These are phyloP conservation scores for Diddensiella santjacobensis DNA, from an alignment of 805 yeast genomes.

Conservation along the genomic window DNA sequence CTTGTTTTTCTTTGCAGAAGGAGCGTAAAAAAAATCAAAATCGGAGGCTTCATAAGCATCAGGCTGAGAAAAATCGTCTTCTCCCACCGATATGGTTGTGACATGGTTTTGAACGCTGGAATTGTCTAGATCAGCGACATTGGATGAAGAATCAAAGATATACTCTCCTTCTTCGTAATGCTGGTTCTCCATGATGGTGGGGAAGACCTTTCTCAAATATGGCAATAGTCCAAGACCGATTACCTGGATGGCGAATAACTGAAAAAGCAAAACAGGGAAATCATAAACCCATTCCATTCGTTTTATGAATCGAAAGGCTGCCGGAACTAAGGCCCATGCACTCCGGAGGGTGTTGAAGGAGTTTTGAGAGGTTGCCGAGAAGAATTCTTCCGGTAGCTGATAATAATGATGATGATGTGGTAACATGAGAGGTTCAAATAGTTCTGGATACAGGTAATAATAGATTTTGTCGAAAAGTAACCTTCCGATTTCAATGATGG, in stretches of 20 bases:
- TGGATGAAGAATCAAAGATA: conserved; percentile 18
- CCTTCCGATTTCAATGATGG: conserved; percentile 22
- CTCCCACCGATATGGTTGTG: not conserved
- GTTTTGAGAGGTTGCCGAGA: conserved; percentile 4
- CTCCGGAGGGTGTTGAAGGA: conserved; percentile 22
- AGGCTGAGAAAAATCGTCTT: not conserved
- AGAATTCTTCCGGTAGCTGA: not conserved
- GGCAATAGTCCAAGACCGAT: conserved; percentile 31
- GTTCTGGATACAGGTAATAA: conserved; percentile 1
- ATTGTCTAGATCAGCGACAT: conserved; percentile 5
- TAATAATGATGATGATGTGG: conserved; percentile 5
- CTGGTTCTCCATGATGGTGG: conserved; percentile 14
- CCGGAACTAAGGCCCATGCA: conserved; percentile 23
- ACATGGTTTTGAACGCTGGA: not conserved
- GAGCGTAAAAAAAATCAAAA: conserved; percentile 20
- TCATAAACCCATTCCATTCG: conserved; percentile 29
- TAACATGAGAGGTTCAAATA: not conserved
- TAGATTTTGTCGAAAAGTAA: conserved; percentile 20
- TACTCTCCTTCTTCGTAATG: conserved; percentile 16
- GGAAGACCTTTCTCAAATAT: conserved; percentile 27
- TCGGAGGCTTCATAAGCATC: conserved; percentile 9
- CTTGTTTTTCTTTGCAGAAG: conserved; percentile 28
- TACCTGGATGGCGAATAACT: conserved; percentile 34
- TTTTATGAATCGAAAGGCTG: conserved; percentile 20
- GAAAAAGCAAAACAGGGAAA: conserved; percentile 25